These are phyloP conservation scores for Cocos nucifera DNA, from an alignment of 176 grass and related monocot genomes.

Conservation along the genomic window DNA sequence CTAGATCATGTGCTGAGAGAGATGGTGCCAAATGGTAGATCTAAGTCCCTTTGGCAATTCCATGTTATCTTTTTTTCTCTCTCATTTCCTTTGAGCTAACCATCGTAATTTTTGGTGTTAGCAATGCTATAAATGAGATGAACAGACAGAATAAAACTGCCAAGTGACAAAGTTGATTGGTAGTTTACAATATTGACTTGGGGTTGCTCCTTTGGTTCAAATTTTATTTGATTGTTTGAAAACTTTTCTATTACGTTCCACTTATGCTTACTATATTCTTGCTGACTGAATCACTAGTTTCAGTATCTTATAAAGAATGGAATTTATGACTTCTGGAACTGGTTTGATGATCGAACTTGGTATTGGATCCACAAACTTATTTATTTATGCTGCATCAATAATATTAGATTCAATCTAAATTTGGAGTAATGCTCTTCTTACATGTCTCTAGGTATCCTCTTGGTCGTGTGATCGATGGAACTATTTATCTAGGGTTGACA, in stretches of 20 bases:
- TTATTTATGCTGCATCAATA: not conserved
- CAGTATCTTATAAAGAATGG: slow-evolving; percentile 99
- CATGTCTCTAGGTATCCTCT: slow-evolving; percentile 74
- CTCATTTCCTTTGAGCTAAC: not conserved
- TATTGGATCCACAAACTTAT: slow-evolving; percentile 23
- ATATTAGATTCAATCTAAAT: not conserved
- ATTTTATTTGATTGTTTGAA: too few relatives aligned
- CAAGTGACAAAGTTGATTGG: too few relatives aligned
- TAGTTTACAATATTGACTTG: too few relatives aligned
- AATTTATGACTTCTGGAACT: slow-evolving; percentile 99
- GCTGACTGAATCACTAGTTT: slow-evolving; percentile 19
- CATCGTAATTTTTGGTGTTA: too few relatives aligned
- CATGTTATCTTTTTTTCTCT: not conserved
- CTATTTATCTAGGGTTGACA: slow-evolving; percentile 94
- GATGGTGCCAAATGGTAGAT: too few relatives aligned
- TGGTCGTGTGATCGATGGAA: slow-evolving; percentile 95
- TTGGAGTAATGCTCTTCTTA: slow-evolving; percentile 6
- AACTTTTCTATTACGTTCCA: too few relatives aligned
- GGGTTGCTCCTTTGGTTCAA: too few relatives aligned
- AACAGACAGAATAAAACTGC: too few relatives aligned
- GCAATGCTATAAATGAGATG: too few relatives aligned
- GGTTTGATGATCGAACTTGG: slow-evolving; percentile 99
- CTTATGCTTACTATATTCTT: not conserved
- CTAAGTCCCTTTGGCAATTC: too few relatives aligned
- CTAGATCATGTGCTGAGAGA: too few relatives aligned